Percentiles rank a stretch among this genome's conserved stretches.
Conservation (phyloP, 257 asterid species). For the Solanum peruvianum region DNA sequence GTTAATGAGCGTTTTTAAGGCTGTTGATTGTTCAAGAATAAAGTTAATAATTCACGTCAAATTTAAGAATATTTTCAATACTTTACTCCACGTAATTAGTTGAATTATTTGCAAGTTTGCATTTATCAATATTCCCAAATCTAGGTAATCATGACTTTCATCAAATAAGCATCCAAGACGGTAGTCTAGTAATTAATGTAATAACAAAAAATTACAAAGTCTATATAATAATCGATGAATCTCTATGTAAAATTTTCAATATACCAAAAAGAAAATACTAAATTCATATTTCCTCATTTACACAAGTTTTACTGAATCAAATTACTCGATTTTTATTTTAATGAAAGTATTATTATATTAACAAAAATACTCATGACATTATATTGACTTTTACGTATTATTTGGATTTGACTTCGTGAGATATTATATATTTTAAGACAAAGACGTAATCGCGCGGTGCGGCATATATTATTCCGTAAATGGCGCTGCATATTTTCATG, state of each 20-base stretch:
- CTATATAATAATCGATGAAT: background rate
- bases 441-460: background rate
- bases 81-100: no score
- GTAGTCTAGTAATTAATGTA: background rate
- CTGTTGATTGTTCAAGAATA: no score
- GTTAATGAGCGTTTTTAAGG: no score
- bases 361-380: background rate
- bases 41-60: no score
- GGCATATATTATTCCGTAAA: constrained; percentile 2
- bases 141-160: background rate
- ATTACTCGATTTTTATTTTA: background rate
- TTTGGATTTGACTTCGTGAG: background rate
- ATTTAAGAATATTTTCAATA: no score
- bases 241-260: background rate
- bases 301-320: background rate
- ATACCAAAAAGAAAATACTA: background rate
- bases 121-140: no score
- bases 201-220: background rate
- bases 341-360: background rate
- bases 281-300: no score
- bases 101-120: no score
- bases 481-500: constrained; percentile 1
- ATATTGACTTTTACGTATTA: background rate
- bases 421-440: background rate
- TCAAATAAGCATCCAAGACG: background rate